Base-by-base conservation (phyloP, 257 asterid species). In the Asclepias syriaca region DNA sequence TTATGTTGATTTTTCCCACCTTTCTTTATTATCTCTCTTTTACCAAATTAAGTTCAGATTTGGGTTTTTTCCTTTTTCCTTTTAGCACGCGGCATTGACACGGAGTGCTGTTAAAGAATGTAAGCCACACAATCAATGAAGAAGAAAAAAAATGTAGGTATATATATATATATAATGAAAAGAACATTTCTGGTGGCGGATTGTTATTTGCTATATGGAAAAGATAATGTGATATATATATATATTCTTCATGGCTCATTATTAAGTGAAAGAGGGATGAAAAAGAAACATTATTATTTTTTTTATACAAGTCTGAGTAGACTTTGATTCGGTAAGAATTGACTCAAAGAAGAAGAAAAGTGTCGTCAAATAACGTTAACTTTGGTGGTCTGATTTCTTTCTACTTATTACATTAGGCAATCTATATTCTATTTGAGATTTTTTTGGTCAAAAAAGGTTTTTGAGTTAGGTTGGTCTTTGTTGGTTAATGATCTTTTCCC, bases 1-100 rank as follows among this genome's bases (percentile, higher is more conserved):
- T 34, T 4, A 3, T 34, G 4, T 34, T 34, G 39, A 4, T 34
- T 34, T 8, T 40, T 40, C 11, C 45, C 6, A 13, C n/a, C 18
- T 7, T 18, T 9, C 1, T 15, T 18, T 37, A 2, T 18, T 9
- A 0, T 24, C 24, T 14, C 51, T 14, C 34, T 29, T 29, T 29
- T 46, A 50, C 61, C 45, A 60, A 60, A 22, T 12, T 60, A n/a
- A 72, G 39, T 60, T 72, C 3, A 15, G 43, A 10, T 8, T 13
- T 19, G 8, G 37, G 49, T 19, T 72, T 16, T 43, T 43, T 32
- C 4, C 48, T 11, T 43, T 43, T 43, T 72, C 59, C 58, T 43
- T 71, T 71, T 46, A 54, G 59, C 68, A 71, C 59, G 68, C 75
- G 59, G 68, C 60, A 71, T 58, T 71, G 49, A 70, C 54, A 19